phyloP scores from a whole-genome alignment of 129 eudicot genomes.

The Ambrosia trifida region DNA sequence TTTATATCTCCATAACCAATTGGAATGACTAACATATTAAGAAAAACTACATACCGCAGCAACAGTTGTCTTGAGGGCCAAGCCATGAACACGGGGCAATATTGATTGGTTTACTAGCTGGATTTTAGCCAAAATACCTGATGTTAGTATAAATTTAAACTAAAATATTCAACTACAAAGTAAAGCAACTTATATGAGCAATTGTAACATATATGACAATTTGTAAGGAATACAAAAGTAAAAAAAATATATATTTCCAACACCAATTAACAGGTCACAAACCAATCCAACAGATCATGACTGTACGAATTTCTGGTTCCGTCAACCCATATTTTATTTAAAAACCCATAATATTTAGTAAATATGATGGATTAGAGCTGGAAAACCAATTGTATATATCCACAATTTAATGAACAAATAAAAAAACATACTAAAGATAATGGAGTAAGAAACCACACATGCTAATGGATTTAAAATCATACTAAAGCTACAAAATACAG shows the following conservation, averaged over 20 bases:
- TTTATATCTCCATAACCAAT: constrained; percentile 9
- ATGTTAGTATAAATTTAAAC: constrained; percentile 30
- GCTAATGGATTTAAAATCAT: neutral
- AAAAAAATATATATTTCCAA: neutral
- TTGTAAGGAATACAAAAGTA: neutral
- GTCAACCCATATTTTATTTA: neutral
- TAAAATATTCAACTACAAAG: constrained; percentile 19
- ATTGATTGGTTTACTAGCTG: constrained; percentile 83
- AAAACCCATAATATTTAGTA: neutral
- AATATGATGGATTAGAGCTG: neutral
- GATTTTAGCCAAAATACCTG: constrained; percentile 23
- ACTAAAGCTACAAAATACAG: constrained; percentile 5
- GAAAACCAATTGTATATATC: neutral
- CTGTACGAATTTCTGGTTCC: neutral
- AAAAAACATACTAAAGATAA: neutral
- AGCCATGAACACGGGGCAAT: constrained; percentile 90
- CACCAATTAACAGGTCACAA: neutral
- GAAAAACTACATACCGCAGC: constrained; percentile 75
- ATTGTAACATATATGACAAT: neutral
- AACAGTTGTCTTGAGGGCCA: constrained; percentile 95
- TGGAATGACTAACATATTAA: constrained; percentile 12
- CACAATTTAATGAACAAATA: neutral
- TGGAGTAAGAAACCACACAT: neutral
- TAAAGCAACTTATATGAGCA: constrained; percentile 3
- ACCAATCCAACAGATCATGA: neutral